phyloP scores from a whole-genome alignment of 1,284 basidiomycete genomes.

The Salmacisia buchloeana region DNA sequence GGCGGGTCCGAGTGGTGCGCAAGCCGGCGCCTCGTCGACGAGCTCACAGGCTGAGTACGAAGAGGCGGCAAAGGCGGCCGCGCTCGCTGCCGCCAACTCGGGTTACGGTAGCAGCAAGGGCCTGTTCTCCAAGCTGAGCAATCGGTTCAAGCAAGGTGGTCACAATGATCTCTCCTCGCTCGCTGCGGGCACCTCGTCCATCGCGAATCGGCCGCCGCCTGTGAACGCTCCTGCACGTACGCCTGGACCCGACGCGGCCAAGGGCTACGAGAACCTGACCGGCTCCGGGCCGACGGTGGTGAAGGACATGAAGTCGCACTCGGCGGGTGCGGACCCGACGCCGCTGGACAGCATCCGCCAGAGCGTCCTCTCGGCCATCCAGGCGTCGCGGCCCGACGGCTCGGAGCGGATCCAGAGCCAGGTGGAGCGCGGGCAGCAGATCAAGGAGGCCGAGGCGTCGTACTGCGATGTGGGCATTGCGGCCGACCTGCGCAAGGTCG shows the following conservation, averaged over 20 bases:
- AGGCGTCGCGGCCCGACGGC: constrained; percentile 51
- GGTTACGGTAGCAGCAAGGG: constrained; percentile 2
- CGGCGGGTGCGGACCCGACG: constrained; percentile 20
- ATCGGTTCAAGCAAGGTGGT: constrained; percentile 20
- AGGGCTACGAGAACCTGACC: background rate
- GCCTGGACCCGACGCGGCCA: background rate
- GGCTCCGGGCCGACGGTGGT: background rate
- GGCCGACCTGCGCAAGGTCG: constrained; percentile 50
- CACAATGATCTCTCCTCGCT: constrained; percentile 29
- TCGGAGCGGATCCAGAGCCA: constrained; percentile 47
- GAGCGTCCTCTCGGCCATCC: constrained; percentile 48
- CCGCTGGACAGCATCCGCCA: constrained; percentile 47
- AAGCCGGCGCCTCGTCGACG: background rate
- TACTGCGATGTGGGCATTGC: constrained; percentile 52
- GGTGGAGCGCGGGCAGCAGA: constrained; percentile 33
- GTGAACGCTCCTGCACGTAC: constrained; percentile 22
- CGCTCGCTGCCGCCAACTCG: background rate
- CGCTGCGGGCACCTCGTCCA: constrained; percentile 38
- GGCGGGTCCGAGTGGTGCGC: too few species aligned
- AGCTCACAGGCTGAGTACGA: background rate
- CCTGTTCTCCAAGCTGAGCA: constrained; percentile 31
- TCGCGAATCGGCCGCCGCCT: constrained; percentile 17
- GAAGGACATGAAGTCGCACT: constrained; percentile 20
- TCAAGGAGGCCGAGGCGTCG: constrained; percentile 49
- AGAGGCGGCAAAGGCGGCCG: background rate